These are phyloP conservation scores for Agrocybe praecox DNA, from an alignment of 768 basidiomycete species.

Conservation along the genomic window DNA sequence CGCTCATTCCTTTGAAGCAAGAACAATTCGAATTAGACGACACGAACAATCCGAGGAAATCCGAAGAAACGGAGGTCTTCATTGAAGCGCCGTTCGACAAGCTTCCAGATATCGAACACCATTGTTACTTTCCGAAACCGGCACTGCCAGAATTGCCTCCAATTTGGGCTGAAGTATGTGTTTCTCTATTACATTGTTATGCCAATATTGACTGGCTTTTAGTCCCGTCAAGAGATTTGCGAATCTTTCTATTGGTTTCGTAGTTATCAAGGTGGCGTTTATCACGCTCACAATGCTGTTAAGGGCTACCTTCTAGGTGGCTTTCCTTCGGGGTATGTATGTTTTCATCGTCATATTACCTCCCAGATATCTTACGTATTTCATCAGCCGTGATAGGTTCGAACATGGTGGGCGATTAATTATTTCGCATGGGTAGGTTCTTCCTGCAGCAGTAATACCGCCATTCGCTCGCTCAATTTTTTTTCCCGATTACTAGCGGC, in stretches of 20 bases:
- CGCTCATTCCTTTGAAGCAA: no score
- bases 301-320: slow-evolving; percentile 80
- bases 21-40: no score
- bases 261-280: slow-evolving; percentile 82
- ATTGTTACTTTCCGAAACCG: slow-evolving; percentile 9
- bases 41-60: not conserved
- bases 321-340: slow-evolving; percentile 63
- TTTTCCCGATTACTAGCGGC: slow-evolving; percentile 44
- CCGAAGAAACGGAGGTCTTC: not conserved
- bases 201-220: not conserved
- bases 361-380: not conserved
- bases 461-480: not conserved
- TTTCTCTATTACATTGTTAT: slow-evolving; percentile 5
- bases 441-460: not conserved
- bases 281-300: slow-evolving; percentile 57
- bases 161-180: slow-evolving; percentile 21
- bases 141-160: slow-evolving; percentile 16
- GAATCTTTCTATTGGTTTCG: slow-evolving; percentile 77
- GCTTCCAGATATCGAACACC: not conserved
- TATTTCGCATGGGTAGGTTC: slow-evolving; percentile 79
- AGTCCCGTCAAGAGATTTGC: slow-evolving; percentile 87
- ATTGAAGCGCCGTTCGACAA: not conserved
- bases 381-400: slow-evolving; percentile 67
- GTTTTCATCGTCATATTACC: not conserved
- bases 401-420: slow-evolving; percentile 67